These are phyloP conservation scores for Nemania sp. DNA, from an alignment of 2,329 filamentous ascomycete species.

Conservation along the genomic window DNA sequence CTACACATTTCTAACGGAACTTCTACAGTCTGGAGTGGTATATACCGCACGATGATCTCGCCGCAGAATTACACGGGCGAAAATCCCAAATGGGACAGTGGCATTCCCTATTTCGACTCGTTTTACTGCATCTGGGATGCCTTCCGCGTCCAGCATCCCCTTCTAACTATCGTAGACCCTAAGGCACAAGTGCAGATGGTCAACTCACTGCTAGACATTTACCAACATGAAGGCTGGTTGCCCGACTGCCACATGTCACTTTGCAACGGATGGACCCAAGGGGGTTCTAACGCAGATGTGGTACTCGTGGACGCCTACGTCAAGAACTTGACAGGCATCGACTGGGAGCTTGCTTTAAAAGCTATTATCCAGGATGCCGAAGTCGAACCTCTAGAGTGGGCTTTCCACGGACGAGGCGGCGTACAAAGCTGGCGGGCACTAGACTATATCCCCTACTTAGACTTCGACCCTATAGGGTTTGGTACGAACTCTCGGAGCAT, in stretches of 20 bases:
- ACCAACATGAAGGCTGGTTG: conserved; percentile 72
- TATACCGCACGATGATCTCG: conserved; percentile 71
- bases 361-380: conserved; percentile 75
- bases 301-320: conserved; percentile 72
- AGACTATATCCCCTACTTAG: conserved; percentile 73
- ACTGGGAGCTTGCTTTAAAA: conserved; percentile 71
- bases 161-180: conserved; percentile 74
- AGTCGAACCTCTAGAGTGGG: conserved; percentile 71
- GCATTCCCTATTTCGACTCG: conserved; percentile 73
- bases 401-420: conserved; percentile 73
- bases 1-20: not conserved
- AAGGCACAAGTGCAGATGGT: conserved; percentile 70
- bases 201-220: conserved; percentile 73
- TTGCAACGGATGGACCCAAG: conserved; percentile 75
- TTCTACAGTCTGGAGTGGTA: conserved; percentile 66
- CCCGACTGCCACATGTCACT: conserved; percentile 77
- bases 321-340: conserved; percentile 70
- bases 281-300: conserved; percentile 75
- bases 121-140: conserved; percentile 71
- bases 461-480: conserved; percentile 68
- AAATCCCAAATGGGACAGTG: conserved; percentile 71
- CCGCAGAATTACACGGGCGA: conserved; percentile 76
- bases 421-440: conserved; percentile 73
- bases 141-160: conserved; percentile 71
- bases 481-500: conserved; percentile 74